A percentile compares a stretch with the other conserved stretches of the same genome.
These are phyloP conservation scores for Entoloma clypeatum DNA, from an alignment of 1,284 basidiomycete genomes.

Conservation along the genomic window DNA sequence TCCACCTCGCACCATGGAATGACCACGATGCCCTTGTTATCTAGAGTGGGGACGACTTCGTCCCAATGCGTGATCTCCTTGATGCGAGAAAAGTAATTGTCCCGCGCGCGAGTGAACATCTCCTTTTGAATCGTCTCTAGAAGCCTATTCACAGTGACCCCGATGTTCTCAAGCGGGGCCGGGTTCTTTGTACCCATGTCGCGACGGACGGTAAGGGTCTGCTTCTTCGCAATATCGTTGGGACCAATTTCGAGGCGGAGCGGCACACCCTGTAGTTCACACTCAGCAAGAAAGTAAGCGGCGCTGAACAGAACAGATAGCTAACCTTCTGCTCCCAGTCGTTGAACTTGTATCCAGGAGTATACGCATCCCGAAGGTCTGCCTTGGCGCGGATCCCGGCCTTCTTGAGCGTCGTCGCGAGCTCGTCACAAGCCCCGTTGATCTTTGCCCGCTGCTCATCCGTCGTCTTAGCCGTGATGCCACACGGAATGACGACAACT, in stretches of 20 bases:
- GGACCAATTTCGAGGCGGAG: slow-evolving; percentile 97
- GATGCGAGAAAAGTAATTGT: slow-evolving; percentile 71
- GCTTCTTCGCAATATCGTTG: slow-evolving; percentile 82
- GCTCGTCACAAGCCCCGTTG: slow-evolving; percentile 73
- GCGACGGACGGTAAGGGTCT: slow-evolving; percentile 84
- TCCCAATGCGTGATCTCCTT: slow-evolving; percentile 84
- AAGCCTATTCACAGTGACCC: slow-evolving; percentile 54
- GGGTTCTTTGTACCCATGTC: slow-evolving; percentile 82
- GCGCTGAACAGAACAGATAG: slow-evolving; percentile 9
- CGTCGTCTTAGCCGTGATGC: slow-evolving; percentile 81
- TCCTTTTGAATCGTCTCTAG: slow-evolving; percentile 87
- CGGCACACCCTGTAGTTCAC: slow-evolving; percentile 77
- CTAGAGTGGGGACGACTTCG: slow-evolving; percentile 86
- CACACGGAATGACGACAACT: slow-evolving; percentile 90
- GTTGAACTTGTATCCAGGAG: slow-evolving; percentile 98
- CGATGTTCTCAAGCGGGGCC: slow-evolving; percentile 66
- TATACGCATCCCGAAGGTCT: slow-evolving; percentile 93
- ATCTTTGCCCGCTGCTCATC: slow-evolving; percentile 71
- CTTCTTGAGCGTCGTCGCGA: slow-evolving; percentile 69
- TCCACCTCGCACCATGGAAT: slow-evolving; percentile 98
- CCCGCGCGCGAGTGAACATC: slow-evolving; percentile 83
- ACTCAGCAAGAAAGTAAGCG: slow-evolving; percentile 2
- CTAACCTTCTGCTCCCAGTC: slow-evolving; percentile 96
- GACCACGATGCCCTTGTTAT: slow-evolving; percentile 84
- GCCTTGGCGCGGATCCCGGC: slow-evolving; percentile 83